Percentiles rank a stretch among this genome's conserved stretches.
phyloP scores from a whole-genome alignment of 495 filamentous ascomycete genomes.

The Aspergillus sclerotioniger region DNA sequence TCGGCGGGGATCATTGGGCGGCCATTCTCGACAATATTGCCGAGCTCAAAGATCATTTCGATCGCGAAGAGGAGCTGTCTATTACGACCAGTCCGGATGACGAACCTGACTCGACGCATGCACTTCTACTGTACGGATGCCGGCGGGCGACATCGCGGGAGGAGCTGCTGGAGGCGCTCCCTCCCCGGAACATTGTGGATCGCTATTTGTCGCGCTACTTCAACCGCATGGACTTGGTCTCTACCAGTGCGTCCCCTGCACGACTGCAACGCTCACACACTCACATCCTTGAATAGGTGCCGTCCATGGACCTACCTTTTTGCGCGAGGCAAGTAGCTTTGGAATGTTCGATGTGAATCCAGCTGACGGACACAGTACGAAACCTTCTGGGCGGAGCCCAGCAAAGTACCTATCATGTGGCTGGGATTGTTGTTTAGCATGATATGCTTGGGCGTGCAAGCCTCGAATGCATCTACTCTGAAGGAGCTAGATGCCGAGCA shows the following conservation, averaged over 20 bases:
- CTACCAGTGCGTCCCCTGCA: constrained; percentile 16
- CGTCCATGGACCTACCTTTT: constrained; percentile 24
- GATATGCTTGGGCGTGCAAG: constrained; percentile 21
- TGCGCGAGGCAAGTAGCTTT: constrained; percentile 19
- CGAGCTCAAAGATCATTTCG: constrained; percentile 29
- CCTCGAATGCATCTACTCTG: constrained; percentile 7
- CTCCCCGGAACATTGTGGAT: constrained; percentile 31
- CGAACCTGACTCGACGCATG: not conserved
- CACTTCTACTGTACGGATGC: constrained; percentile 35
- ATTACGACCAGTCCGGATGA: constrained; percentile 15
- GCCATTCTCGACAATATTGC: constrained; percentile 30
- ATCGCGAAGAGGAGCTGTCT: constrained; percentile 28
- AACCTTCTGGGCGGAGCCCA: constrained; percentile 31
- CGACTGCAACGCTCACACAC: not conserved
- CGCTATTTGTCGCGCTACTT: constrained; percentile 26
- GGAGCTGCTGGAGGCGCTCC: constrained; percentile 38
- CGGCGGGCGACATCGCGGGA: constrained; percentile 23
- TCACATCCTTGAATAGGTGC: constrained; percentile 11
- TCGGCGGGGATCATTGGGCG: constrained; percentile 29
- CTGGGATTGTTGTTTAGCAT: constrained; percentile 33
- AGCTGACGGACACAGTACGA: constrained; percentile 24
- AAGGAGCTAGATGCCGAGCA: constrained; percentile 12
- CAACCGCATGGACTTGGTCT: constrained; percentile 26
- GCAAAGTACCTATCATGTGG: constrained; percentile 23
- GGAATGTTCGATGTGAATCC: not conserved